Percentiles rank a stretch among this genome's conserved stretches.
phyloP scores from a whole-genome alignment of 129 eudicot species.

The Flaveria ramosissima region DNA sequence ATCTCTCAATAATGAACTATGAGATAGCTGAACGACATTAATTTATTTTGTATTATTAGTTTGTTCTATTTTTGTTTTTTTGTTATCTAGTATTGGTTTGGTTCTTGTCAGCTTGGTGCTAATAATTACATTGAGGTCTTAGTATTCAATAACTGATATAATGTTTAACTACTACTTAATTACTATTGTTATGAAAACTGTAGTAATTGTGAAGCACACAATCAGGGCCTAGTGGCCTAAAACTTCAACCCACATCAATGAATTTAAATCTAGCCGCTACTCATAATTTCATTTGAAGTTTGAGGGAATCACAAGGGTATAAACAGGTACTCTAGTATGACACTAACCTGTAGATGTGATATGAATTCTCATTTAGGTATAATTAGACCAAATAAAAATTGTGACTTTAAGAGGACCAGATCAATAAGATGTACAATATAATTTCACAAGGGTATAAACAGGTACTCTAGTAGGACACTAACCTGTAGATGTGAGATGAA shows the following conservation, averaged over 20 bases:
- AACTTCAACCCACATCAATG: not conserved
- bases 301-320: not conserved
- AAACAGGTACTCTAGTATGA: not conserved
- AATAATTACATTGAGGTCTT: not conserved
- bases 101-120: not conserved
- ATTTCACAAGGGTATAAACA: not conserved
- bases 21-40: not conserved
- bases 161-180: not conserved
- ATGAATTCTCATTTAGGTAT: not conserved
- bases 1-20: not conserved
- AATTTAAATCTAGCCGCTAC: not conserved
- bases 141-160: not conserved
- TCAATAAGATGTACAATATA: not conserved
- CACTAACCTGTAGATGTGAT: slow-evolving; percentile 2
- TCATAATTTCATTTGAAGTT: not conserved
- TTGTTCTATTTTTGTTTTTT: not conserved
- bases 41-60: not conserved
- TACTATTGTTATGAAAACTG: not conserved
- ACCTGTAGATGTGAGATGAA: slow-evolving; percentile 1
- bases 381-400: not conserved
- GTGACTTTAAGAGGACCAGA: not conserved
- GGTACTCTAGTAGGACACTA: not conserved
- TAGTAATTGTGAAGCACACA: not conserved
- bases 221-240: not conserved
- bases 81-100: not conserved